These are phyloP conservation scores for Eucalyptus sp. DNA, from an alignment of 345 rosid genomes.

Conservation along the genomic window DNA sequence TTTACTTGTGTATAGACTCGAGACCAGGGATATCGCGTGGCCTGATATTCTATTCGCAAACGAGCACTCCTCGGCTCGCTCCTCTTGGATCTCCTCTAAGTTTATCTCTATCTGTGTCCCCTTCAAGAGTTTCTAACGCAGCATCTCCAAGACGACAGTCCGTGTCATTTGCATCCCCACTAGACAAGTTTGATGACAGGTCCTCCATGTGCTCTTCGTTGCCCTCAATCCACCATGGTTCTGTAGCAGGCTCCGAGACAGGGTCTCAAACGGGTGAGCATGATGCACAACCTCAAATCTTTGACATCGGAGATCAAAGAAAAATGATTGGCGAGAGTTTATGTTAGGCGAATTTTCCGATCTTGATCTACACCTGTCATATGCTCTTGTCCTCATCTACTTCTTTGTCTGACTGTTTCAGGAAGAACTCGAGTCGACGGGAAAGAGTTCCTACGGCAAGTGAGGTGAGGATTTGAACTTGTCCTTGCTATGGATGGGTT, in stretches of 20 bases:
- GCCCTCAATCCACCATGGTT: conserved; percentile 10
- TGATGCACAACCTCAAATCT: neutral
- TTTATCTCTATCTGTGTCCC: conserved; percentile 68
- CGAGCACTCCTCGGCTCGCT: conserved; percentile 56
- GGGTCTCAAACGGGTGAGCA: conserved; percentile 58
- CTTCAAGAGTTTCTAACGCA: conserved; percentile 62
- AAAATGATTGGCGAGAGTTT: neutral
- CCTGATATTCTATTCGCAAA: conserved; percentile 43
- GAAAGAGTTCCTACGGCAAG: conserved; percentile 93
- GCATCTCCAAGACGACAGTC: conserved; percentile 64
- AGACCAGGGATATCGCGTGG: conserved; percentile 31
- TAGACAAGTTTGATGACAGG: conserved; percentile 63
- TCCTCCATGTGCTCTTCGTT: conserved; percentile 36
- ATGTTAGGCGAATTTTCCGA: neutral
- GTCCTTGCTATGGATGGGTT: neutral
- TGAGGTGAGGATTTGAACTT: conserved; percentile 39
- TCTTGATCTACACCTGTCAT: neutral
- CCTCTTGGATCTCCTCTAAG: conserved; percentile 80
- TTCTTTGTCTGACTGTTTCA: conserved; percentile 4
- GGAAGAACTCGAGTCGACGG: conserved; percentile 84
- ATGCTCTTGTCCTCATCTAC: neutral
- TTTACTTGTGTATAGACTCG: neutral
- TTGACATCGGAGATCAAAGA: neutral
- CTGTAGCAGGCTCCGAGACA: conserved; percentile 40
- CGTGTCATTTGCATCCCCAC: conserved; percentile 60